Percentiles rank a stretch among this genome's conserved stretches.
Conservation (phyloP, 345 rosid species). For the Linum trigynum region DNA sequence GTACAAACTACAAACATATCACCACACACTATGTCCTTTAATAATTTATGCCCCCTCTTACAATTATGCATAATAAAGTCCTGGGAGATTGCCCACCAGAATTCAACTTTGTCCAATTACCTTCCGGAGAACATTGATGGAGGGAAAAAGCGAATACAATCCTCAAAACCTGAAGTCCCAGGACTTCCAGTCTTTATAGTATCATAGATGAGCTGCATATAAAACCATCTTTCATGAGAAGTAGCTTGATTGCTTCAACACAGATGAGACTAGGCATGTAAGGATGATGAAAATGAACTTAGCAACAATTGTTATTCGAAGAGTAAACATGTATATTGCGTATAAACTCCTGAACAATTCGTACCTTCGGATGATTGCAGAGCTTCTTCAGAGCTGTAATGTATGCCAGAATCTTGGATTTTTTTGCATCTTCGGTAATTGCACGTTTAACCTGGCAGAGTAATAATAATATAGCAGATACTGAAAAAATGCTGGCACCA, state of each 20-base stretch:
- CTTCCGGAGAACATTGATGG: constrained; percentile 94
- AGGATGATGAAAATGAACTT: neutral
- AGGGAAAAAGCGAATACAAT: constrained; percentile 76
- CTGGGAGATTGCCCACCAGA: neutral
- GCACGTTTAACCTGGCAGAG: constrained; percentile 67
- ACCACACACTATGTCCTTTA: neutral
- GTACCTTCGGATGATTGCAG: constrained; percentile 98
- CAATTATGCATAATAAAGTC: neutral
- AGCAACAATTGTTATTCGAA: neutral
- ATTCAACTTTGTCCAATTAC: constrained; percentile 16
- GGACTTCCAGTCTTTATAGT: constrained; percentile 66
- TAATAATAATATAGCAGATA: constrained; percentile 9
- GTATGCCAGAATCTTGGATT: constrained; percentile 89
- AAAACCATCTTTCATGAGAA: constrained; percentile 15
- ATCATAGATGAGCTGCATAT: constrained; percentile 82
- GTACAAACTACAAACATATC: neutral
- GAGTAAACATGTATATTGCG: neutral
- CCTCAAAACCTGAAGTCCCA: constrained; percentile 82
- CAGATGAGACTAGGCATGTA: neutral
- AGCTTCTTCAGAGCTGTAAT: constrained; percentile 99
- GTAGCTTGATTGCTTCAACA: neutral
- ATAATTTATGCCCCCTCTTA: neutral
- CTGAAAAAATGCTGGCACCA: neutral
- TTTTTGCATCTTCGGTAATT: constrained; percentile 66
- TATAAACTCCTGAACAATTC: neutral